Evolutionary conservation across 169 alveolate genomes (phyloP).

Genomic region (Cryptosporidium andersoni): DNA sequence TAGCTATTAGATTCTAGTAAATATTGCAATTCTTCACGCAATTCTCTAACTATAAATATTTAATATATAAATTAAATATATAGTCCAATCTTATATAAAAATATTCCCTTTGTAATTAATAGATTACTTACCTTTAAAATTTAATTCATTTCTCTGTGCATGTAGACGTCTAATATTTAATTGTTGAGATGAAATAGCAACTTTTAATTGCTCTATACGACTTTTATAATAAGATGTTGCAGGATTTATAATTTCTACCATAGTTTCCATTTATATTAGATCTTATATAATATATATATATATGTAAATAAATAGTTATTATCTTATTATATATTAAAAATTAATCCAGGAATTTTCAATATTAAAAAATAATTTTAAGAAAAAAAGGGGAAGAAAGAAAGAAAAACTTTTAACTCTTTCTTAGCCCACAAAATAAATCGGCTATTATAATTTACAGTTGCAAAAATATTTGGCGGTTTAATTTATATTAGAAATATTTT

Average conservation of each 20-base stretch:
- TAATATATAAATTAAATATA: background rate
- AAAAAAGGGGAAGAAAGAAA: too few species aligned
- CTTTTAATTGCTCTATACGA: slow-evolving; percentile 28
- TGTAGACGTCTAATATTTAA: slow-evolving; percentile 89
- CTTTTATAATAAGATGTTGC: slow-evolving; percentile 15
- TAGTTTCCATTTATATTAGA: background rate
- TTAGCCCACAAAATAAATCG: too few species aligned
- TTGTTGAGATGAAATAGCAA: slow-evolving; percentile 52
- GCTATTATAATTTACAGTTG: too few species aligned
- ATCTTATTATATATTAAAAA: too few species aligned
- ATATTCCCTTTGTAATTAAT: background rate
- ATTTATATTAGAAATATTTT: too few species aligned
- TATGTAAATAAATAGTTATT: background rate
- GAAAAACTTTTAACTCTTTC: too few species aligned
- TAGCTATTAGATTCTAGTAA: slow-evolving; percentile 95
- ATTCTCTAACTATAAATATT: slow-evolving; percentile 83
- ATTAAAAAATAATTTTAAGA: too few species aligned
- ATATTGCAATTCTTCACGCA: slow-evolving; percentile 93
- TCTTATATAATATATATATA: background rate
- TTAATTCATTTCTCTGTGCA: slow-evolving; percentile 98
- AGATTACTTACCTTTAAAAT: slow-evolving; percentile 83
- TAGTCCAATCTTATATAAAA: background rate
- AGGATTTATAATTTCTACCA: slow-evolving; percentile 19
- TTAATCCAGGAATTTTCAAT: too few species aligned
- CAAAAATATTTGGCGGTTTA: too few species aligned